A percentile compares a stretch with the other conserved stretches of the same genome.
These are phyloP conservation scores for Cystofilobasidium bisporidii DNA, from an alignment of 768 basidiomycete genomes.

Conservation along the genomic window DNA sequence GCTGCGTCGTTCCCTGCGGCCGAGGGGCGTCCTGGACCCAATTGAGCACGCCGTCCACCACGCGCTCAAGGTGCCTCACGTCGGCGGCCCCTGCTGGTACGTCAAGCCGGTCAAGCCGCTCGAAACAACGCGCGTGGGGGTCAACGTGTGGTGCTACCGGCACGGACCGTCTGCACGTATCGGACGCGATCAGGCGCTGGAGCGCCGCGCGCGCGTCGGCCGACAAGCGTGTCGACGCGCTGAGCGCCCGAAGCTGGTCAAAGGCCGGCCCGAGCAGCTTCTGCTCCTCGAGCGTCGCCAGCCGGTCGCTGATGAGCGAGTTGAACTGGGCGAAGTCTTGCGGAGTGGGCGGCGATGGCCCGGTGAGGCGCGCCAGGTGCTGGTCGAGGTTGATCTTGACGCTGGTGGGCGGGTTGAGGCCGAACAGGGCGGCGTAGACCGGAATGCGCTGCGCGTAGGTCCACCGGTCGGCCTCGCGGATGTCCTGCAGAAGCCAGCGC, in stretches of 20 bases:
- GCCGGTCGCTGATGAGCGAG: neutral
- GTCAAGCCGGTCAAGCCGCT: too few relatives aligned
- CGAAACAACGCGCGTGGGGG: too few relatives aligned
- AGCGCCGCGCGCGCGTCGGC: neutral
- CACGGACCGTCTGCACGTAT: too few relatives aligned
- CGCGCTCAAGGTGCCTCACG: too few relatives aligned
- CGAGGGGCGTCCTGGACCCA: neutral
- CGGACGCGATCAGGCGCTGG: too few relatives aligned
- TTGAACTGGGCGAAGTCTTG: neutral
- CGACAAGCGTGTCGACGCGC: neutral
- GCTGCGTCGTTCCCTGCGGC: neutral
- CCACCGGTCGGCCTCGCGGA: neutral
- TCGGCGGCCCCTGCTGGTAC: too few relatives aligned
- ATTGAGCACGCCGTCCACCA: neutral
- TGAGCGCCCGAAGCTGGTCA: neutral
- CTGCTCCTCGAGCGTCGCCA: neutral
- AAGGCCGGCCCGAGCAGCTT: neutral
- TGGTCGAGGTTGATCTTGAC: neutral
- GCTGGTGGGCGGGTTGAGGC: neutral
- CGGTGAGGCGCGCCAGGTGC: neutral
- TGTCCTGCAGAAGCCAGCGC: neutral
- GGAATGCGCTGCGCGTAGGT: neutral
- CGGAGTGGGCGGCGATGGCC: neutral
- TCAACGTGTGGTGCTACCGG: too few relatives aligned
- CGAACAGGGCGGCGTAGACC: neutral